phyloP scores from a whole-genome alignment of 23 red algal species.

The Gracilaria gracilis region DNA sequence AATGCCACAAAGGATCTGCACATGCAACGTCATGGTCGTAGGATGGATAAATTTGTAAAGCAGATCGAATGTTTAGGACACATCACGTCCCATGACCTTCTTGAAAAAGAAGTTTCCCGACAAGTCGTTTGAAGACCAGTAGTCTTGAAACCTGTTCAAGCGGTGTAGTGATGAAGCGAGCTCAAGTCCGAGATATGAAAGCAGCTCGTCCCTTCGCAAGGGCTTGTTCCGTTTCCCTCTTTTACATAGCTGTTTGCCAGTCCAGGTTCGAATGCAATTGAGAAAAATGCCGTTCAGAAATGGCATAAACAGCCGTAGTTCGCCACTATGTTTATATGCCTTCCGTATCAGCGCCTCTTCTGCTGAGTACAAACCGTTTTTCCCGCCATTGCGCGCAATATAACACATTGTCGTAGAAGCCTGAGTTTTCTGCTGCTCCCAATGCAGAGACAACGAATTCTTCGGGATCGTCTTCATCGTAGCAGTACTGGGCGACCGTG shows the following conservation, averaged over 20 bases:
- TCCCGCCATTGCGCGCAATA: neutral
- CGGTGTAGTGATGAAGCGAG: neutral
- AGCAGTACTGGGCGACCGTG: neutral
- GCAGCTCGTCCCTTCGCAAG: neutral
- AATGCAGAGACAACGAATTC: neutral
- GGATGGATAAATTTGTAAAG: neutral
- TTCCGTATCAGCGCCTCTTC: neutral
- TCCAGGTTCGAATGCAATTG: slow-evolving; percentile 6
- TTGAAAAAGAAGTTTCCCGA: too few relatives aligned
- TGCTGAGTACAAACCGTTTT: neutral
- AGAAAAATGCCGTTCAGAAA: neutral
- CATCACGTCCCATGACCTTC: too few relatives aligned
- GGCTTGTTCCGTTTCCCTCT: neutral
- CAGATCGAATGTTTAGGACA: too few relatives aligned
- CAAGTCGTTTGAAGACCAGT: too few relatives aligned
- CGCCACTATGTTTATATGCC: neutral
- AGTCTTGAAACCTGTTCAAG: too few relatives aligned
- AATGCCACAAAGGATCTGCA: neutral
- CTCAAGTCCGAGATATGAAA: neutral
- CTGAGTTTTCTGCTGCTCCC: neutral
- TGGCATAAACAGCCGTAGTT: neutral
- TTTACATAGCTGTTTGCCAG: neutral
- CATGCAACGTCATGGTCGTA: slow-evolving; percentile 1
- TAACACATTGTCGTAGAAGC: neutral
- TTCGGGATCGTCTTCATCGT: neutral